These are phyloP conservation scores for Monosporascus sp. DNA, from an alignment of 2,329 filamentous ascomycete genomes.

Conservation along the genomic window DNA sequence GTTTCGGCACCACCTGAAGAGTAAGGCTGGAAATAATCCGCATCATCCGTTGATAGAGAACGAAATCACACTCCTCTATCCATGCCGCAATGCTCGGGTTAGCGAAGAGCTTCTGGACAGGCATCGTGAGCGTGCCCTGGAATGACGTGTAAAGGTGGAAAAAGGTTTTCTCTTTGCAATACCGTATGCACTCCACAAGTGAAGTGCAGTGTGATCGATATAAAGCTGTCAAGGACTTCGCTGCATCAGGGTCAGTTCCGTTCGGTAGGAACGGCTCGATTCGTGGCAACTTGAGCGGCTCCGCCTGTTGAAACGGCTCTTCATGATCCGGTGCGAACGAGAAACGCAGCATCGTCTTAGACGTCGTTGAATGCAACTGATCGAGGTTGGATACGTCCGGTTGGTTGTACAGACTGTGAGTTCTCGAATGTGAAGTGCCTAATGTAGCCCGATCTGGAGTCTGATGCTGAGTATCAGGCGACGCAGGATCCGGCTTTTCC, in stretches of 20 bases:
- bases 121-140: slow-evolving; percentile 92
- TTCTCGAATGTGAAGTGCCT: slow-evolving; percentile 25
- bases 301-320: slow-evolving; percentile 55
- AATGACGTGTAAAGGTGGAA: slow-evolving; percentile 94
- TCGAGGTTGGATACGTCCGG: slow-evolving; percentile 52
- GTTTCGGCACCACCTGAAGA: slow-evolving; percentile 83
- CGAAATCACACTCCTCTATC: slow-evolving; percentile 94
- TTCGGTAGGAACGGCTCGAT: slow-evolving; percentile 76
- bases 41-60: slow-evolving; percentile 97
- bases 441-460: slow-evolving; percentile 20
- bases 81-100: slow-evolving; percentile 78
- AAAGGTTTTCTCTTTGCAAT: slow-evolving; percentile 94
- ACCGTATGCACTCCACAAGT: slow-evolving; percentile 89
- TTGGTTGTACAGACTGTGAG: slow-evolving; percentile 55
- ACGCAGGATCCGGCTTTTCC: slow-evolving; percentile 27
- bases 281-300: slow-evolving; percentile 74
- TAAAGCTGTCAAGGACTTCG: slow-evolving; percentile 77
- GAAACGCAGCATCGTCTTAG: slow-evolving; percentile 55
- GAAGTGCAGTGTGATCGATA: slow-evolving; percentile 96
- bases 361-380: slow-evolving; percentile 51
- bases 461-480: slow-evolving; percentile 32
- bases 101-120: slow-evolving; percentile 86
- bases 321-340: slow-evolving; percentile 57
- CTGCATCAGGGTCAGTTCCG: slow-evolving; percentile 81
- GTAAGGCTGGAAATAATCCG: slow-evolving; percentile 84